Conservation (phyloP, 805 yeast species). For the Ogataea neopini region DNA sequence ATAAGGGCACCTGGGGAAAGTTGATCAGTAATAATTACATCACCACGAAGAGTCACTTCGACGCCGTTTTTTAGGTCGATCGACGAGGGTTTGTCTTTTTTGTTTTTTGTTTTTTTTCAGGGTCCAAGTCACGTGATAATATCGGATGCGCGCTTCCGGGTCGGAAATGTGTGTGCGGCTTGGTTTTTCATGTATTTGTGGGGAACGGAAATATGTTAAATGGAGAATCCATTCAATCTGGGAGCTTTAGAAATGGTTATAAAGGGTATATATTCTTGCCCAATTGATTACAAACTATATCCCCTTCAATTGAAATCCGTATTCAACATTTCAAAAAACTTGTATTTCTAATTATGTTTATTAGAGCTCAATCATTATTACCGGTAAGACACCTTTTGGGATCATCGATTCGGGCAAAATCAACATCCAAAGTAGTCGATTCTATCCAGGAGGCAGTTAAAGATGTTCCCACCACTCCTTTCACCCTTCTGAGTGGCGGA, state of each 20-base stretch:
- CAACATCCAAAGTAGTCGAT: neutral
- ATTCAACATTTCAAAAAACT: neutral
- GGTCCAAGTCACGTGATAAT: too few species aligned
- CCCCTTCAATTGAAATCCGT: too few species aligned
- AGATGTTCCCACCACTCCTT: constrained; percentile 27
- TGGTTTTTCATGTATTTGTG: neutral
- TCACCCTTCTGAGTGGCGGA: constrained; percentile 46
- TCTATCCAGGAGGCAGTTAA: constrained; percentile 36
- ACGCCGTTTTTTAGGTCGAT: neutral
- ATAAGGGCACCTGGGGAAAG: neutral
- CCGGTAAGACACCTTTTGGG: neutral
- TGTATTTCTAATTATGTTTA: neutral
- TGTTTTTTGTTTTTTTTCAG: too few species aligned
- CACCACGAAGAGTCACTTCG: too few species aligned
- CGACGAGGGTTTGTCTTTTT: neutral
- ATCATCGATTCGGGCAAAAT: neutral
- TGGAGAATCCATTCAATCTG: too few species aligned
- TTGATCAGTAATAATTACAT: too few species aligned
- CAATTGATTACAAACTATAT: too few species aligned
- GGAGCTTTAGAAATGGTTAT: too few species aligned
- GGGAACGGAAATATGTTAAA: neutral
- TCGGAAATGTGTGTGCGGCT: constrained; percentile 3
- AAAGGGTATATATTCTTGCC: too few species aligned
- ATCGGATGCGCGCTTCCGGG: too few species aligned
- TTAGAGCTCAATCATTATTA: neutral